phyloP scores from a whole-genome alignment of 441 rosid genomes.

The Kokia cookei region DNA sequence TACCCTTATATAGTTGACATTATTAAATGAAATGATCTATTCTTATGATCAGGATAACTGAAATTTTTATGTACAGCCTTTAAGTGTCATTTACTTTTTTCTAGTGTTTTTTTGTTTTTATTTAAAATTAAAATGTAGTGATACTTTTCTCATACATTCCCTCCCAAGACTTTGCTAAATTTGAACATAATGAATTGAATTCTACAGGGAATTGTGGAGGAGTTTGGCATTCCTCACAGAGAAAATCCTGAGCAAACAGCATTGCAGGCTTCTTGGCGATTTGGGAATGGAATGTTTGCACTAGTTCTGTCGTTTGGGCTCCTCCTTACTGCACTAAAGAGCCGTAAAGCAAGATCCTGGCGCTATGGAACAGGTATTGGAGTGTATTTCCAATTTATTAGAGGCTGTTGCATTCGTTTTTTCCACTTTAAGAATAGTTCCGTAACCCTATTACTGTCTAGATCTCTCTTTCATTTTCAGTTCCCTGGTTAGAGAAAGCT shows the following conservation, averaged over 20 bases:
- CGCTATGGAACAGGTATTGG: conserved; percentile 66
- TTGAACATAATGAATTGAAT: conserved; percentile 9
- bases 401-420: neutral
- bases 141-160: neutral
- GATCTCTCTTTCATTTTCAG: conserved; percentile 1
- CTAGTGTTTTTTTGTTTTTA: neutral
- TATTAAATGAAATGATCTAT: neutral
- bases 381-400: neutral
- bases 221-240: conserved; percentile 60
- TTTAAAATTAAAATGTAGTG: neutral
- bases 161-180: conserved; percentile 3
- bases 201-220: conserved; percentile 67
- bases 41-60: conserved; percentile 3
- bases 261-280: conserved; percentile 62
- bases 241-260: conserved; percentile 54
- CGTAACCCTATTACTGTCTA: neutral
- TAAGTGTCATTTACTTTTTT: neutral
- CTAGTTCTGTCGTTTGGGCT: conserved; percentile 70
- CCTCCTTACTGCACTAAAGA: conserved; percentile 59
- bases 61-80: conserved; percentile 3
- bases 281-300: conserved; percentile 85
- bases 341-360: conserved; percentile 84
- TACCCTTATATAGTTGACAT: neutral
- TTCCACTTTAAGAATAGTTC: neutral
- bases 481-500: neutral